Evolutionary conservation across 108 stramenopile species (phyloP), one percentile per base, ranked within the genome.

Genomic region (Stephanodiscus minutulus): DNA sequence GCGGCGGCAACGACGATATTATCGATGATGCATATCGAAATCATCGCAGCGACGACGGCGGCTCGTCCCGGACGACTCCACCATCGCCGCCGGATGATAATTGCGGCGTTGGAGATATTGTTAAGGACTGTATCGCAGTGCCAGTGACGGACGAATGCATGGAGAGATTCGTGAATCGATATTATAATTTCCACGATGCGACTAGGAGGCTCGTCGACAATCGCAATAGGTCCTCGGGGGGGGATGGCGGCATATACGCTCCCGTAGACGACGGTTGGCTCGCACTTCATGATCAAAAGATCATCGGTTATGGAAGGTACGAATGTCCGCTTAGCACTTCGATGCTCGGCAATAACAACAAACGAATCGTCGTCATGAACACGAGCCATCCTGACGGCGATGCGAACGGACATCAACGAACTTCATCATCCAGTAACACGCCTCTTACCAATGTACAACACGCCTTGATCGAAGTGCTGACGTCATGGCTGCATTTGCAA

Each of bases 261-360:
- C 62, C 77, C n/a, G 53, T 67, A 25, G 4, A 25, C 2, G 1
- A 18, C 53, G 64, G 65, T 5, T 35, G 35, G 65, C 65, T 64
- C 21, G 20, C 41, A 20, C 55, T 53, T 8, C 28, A 49, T 13
- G 50, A 70, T 68, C 35, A 13, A 10, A 79, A 56, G 12, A 57
- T 74, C 47, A 47, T 75, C 12, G 79, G 59, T 13, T 57, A 13
- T 63, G 79, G 74, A 35, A 53, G 36, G 36, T 73, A 74, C 12
- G 11, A 12, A 44, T 80, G 79, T 31, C 74, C 79, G 7, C 70
- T 74, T 39, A 80, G 79, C 22, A 63, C 79, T 22, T 80, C 79
- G 43, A 36, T 70, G 43, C 53, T 72, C 49, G 74, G 79, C 53
- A 80, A 80, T 43, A 61, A 60, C 48, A 70, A 66, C 29, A 61